phyloP scores from a whole-genome alignment of 2,329 filamentous ascomycete genomes.

The Chrysoporthe puriensis region DNA sequence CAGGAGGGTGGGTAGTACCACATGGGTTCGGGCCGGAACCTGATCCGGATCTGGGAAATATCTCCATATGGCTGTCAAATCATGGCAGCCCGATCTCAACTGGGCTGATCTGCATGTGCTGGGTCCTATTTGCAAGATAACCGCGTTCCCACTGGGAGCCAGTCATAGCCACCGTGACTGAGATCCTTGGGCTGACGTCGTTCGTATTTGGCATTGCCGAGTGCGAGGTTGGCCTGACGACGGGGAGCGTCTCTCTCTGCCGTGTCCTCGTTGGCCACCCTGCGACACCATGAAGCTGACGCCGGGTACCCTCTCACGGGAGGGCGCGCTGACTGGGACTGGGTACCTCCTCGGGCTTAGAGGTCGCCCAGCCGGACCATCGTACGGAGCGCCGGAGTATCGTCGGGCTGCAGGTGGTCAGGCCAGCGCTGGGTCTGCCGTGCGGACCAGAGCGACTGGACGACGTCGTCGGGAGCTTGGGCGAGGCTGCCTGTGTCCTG shows the following conservation, averaged over 20 bases:
- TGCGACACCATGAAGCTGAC: too few relatives aligned
- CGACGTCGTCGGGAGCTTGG: background rate
- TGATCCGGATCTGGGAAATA: conserved; percentile 27
- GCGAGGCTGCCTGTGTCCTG: conserved; percentile 5
- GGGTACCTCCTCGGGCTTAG: too few relatives aligned
- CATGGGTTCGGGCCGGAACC: conserved; percentile 15
- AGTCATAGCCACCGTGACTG: background rate
- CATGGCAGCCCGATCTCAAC: conserved; percentile 24
- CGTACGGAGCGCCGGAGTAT: too few relatives aligned
- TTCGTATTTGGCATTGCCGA: conserved; percentile 2
- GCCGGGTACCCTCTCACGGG: too few relatives aligned
- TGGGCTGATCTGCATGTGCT: conserved; percentile 26
- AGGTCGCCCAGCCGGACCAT: too few relatives aligned
- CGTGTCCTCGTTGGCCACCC: too few relatives aligned
- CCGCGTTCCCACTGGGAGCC: conserved; percentile 24
- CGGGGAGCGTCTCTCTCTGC: too few relatives aligned
- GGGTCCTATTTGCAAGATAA: conserved; percentile 25
- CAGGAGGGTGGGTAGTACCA: conserved; percentile 12
- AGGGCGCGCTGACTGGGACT: too few relatives aligned
- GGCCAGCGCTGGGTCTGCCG: background rate
- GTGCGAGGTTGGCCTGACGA: background rate
- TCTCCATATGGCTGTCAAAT: conserved; percentile 29
- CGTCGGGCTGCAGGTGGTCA: too few relatives aligned
- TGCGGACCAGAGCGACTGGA: background rate
- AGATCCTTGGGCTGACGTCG: background rate